Evolutionary conservation across 768 basidiomycete genomes (phyloP), one percentile per base, ranked within the genome.

Genomic region (Podaxis rugospora): DNA sequence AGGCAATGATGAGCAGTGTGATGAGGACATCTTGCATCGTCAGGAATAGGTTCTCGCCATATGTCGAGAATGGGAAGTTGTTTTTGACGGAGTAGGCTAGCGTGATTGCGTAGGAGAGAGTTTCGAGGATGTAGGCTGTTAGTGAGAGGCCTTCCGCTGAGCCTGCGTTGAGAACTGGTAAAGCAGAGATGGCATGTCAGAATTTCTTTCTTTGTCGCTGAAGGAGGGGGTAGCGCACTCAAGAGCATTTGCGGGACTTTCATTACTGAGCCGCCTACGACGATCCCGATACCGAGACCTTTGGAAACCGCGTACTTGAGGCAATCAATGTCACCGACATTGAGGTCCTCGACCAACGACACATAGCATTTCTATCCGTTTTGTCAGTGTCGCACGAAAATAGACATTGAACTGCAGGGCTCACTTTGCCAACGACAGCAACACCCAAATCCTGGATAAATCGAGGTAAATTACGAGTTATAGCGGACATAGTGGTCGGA

Each of bases 41-140:
- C 52, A 98, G 82, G 84, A 98, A 98, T 59, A 95, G 71, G 78
- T 96, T 98, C 74, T 99, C 97, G 68, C 97, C 97, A 62, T 98
- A 99, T 0, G 97, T 98, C 18, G 92, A 93, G 80, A 98, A 97
- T 0, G 97, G 94, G 74, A 95, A 98, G 23, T 78, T 72, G 68
- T 93, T 89, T 23, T 93, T 81, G 67, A 84, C 85, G 1, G 95
- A 89, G 75, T 98, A 99, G 10, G 86, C 86, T 27, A 95, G 83
- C 0, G 88, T 94, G 67, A 99, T 95, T 27, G 89, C 90, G 67
- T 97, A 97, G 0, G 92, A 83, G 28, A 92, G 78, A 0, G 96
- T 98, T 70, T 98, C 96, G 21, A 99, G 87, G 53, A 90, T 74
- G 72, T 94, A 98, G 3, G 93, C 90, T 1, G 89, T 79, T 1